phyloP scores from a whole-genome alignment of 2,329 filamentous ascomycete genomes.

The Nemania diffusa region DNA sequence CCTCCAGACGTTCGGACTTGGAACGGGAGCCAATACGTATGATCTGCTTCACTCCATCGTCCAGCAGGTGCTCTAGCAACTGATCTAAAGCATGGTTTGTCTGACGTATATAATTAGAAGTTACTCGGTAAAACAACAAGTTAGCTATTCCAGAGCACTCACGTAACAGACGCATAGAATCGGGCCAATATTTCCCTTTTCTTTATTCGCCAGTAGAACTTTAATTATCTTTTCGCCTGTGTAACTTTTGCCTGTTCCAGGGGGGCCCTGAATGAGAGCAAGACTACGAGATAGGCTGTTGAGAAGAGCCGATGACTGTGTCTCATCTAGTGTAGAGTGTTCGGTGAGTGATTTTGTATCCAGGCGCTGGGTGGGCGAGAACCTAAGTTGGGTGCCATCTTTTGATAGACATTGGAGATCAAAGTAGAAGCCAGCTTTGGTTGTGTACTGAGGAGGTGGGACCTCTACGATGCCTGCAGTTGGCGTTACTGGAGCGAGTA shows the following conservation, averaged over 20 bases:
- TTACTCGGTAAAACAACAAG: neutral
- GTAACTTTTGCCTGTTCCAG: slow-evolving; percentile 75
- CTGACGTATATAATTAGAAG: slow-evolving; percentile 8
- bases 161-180: slow-evolving; percentile 63
- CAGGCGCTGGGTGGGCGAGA: slow-evolving; percentile 36
- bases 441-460: slow-evolving; percentile 63
- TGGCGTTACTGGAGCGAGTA: slow-evolving; percentile 53
- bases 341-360: slow-evolving; percentile 43
- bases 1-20: slow-evolving; percentile 62
- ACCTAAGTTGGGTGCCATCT: slow-evolving; percentile 37
- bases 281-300: slow-evolving; percentile 63
- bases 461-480: slow-evolving; percentile 44
- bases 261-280: slow-evolving; percentile 75
- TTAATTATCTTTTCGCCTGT: slow-evolving; percentile 69
- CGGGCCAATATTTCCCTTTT: slow-evolving; percentile 56
- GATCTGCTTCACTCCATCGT: slow-evolving; percentile 59
- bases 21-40: slow-evolving; percentile 71
- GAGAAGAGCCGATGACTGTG: slow-evolving; percentile 63
- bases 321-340: slow-evolving; percentile 61
- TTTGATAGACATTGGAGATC: slow-evolving; percentile 51
- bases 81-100: slow-evolving; percentile 64
- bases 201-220: slow-evolving; percentile 59
- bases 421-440: slow-evolving; percentile 60
- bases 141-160: neutral
- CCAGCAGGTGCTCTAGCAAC: slow-evolving; percentile 68